Evolutionary conservation across 108 stramenopile species (phyloP).

Genomic region (Ochromonas danica): DNA sequence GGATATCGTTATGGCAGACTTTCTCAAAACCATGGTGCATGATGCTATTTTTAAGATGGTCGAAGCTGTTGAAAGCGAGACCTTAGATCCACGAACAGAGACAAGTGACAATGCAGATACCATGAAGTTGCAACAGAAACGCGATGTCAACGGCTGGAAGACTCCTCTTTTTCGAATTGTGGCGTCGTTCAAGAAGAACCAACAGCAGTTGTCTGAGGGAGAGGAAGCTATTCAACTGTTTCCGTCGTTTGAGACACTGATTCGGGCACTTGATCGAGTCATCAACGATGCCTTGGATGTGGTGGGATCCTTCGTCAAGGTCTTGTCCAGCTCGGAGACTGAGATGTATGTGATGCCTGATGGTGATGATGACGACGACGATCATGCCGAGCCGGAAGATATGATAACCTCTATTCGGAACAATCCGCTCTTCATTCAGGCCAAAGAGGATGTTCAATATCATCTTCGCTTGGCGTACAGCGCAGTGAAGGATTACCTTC

Average conservation of each 20-base stretch:
- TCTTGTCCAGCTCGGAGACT: constrained; percentile 3
- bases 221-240: not conserved
- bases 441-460: not conserved
- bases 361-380: constrained; percentile 27
- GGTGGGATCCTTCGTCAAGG: constrained; percentile 22
- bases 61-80: constrained; percentile 18
- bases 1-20: constrained; percentile 58
- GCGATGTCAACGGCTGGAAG: not conserved
- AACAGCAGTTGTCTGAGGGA: not conserved
- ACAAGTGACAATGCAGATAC: not conserved
- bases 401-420: constrained; percentile 19
- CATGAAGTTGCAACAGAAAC: not conserved
- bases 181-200: not conserved
- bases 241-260: not conserved
- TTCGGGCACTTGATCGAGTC: constrained; percentile 1
- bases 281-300: constrained; percentile 28
- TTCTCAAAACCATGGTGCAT: constrained; percentile 55
- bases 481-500: constrained; percentile 38
- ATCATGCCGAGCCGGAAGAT: constrained; percentile 22
- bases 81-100: not conserved
- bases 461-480: not conserved
- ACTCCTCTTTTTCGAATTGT: constrained; percentile 27
- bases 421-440: not conserved
- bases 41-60: constrained; percentile 24
- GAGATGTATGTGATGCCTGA: constrained; percentile 35